Conservation (phyloP, 2,329 filamentous ascomycete genomes). For the Helotiales sp. region DNA sequence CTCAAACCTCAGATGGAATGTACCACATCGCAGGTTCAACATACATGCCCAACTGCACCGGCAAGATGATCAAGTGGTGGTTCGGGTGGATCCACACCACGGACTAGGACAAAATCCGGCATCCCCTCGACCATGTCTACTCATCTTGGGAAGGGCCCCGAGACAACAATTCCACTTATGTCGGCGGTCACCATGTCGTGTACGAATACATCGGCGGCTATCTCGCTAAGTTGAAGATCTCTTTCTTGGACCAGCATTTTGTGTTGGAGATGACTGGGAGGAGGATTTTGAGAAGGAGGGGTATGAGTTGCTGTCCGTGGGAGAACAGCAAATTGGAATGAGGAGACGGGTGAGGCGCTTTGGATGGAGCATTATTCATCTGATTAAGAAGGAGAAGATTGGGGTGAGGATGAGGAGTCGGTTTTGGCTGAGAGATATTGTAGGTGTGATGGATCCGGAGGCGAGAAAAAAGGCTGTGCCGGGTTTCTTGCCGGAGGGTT, state of each 20-base stretch:
- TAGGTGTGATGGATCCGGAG: slow-evolving; percentile 14
- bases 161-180: slow-evolving; percentile 20
- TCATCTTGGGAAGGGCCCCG: slow-evolving; percentile 16
- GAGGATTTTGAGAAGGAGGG: slow-evolving; percentile 6
- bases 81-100: slow-evolving; percentile 21
- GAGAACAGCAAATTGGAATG: slow-evolving; percentile 15
- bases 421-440: slow-evolving; percentile 18
- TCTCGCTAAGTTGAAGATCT: slow-evolving; percentile 14
- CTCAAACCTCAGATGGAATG: slow-evolving; percentile 16
- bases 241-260: slow-evolving; percentile 10
- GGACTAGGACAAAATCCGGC: slow-evolving; percentile 23
- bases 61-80: slow-evolving; percentile 22
- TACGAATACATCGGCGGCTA: slow-evolving; percentile 20
- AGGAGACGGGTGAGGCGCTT: slow-evolving; percentile 9
- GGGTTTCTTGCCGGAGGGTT: not conserved
- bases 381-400: slow-evolving; percentile 21
- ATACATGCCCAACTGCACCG: slow-evolving; percentile 21
- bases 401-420: slow-evolving; percentile 18
- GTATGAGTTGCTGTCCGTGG: slow-evolving; percentile 17
- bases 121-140: slow-evolving; percentile 20
- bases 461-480: slow-evolving; percentile 8
- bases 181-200: slow-evolving; percentile 21
- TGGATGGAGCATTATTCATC: slow-evolving; percentile 16
- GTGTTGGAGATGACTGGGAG: slow-evolving; percentile 18
- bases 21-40: slow-evolving; percentile 18